A percentile compares a stretch with the other conserved stretches of the same genome.
Conservation (phyloP, 2,329 filamentous ascomycete species). For the Neopestalotiopsis rosae region DNA sequence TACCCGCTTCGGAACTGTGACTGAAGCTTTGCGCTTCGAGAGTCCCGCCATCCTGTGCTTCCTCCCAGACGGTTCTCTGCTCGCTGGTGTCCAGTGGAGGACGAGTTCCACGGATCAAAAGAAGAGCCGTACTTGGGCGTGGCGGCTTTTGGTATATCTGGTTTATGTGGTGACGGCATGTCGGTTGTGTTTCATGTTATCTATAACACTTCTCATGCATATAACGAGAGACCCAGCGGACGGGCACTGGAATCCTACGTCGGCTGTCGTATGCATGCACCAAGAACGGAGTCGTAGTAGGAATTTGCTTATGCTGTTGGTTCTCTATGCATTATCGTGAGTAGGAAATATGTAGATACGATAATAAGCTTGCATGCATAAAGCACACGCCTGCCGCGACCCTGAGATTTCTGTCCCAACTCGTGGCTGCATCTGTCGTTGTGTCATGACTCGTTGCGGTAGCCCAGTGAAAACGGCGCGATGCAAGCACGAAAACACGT, state of each 20-base stretch:
- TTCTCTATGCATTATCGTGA: background rate
- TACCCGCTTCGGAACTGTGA: conserved; percentile 68
- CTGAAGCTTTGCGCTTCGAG: conserved; percentile 70
- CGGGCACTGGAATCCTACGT: background rate
- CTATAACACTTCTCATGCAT: background rate
- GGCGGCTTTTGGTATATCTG: conserved; percentile 37
- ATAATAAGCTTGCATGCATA: conserved; percentile 9
- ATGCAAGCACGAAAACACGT: conserved; percentile 15
- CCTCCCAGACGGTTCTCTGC: conserved; percentile 67
- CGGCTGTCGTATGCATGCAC: background rate
- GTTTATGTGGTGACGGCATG: conserved; percentile 29
- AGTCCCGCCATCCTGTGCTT: conserved; percentile 73
- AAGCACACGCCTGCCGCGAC: conserved; percentile 1
- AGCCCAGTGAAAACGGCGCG: background rate
- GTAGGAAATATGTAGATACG: no score
- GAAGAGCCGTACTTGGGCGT: conserved; percentile 46
- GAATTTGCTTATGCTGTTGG: background rate
- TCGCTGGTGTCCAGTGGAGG: conserved; percentile 79
- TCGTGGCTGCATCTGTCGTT: conserved; percentile 1
- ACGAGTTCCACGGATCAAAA: conserved; percentile 76
- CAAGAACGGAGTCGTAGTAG: background rate
- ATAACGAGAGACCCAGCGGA: background rate
- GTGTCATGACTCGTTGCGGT: conserved; percentile 16
- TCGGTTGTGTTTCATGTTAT: background rate
- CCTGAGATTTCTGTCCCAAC: background rate